Evolutionary conservation across 2,329 filamentous ascomycete genomes (phyloP), one percentile per base, ranked within the genome.

Genomic region (Colletotrichum caudatum): DNA sequence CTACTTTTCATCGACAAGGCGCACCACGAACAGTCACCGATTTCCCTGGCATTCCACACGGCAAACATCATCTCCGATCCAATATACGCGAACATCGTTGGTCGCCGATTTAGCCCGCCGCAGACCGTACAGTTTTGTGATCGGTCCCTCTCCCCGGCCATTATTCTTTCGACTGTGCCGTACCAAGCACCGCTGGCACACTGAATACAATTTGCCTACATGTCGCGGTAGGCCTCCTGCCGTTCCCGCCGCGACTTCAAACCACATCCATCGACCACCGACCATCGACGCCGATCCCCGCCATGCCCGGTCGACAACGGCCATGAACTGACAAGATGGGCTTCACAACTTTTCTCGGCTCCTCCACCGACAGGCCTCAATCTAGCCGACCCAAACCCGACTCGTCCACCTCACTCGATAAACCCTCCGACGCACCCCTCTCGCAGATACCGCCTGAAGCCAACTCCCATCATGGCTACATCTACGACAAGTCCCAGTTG

Each of bases 401-500:
- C 12, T 26, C 65, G 44, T 72, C 68, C 33, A 53, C 35, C 62
- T 61, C 53, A 44, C 57, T 64, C 33, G 44, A 64, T 3, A 57
- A 71, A 35, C 23, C 29, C 33, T 33, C 48, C 29, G 46, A 60
- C 26, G 33, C 46, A 12, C 18, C 20, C 41, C 60, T n/a, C 20
- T 29, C 14, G 8, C 56, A 41, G 23, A 20, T 51, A 35, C 37
- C 58, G 12, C 11, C 68, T 23, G 54, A 59, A 44, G 53, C 77
- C 67, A 79, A 78, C 68, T 75, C 77, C 41, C 75, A 77, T 14
- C 57, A 74, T 69, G 84, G 84, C 57, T 89, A 86, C 77, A 89
- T 91, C 75, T 81, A 83, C 76, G 87, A 90, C 72, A 87, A 88
- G 73, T 78, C 85, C 41, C 86, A 91, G 76, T 83, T 91, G 35